These are phyloP conservation scores for Amylocarpus encephaloides DNA, from an alignment of 2,329 filamentous ascomycete genomes.

Conservation along the genomic window DNA sequence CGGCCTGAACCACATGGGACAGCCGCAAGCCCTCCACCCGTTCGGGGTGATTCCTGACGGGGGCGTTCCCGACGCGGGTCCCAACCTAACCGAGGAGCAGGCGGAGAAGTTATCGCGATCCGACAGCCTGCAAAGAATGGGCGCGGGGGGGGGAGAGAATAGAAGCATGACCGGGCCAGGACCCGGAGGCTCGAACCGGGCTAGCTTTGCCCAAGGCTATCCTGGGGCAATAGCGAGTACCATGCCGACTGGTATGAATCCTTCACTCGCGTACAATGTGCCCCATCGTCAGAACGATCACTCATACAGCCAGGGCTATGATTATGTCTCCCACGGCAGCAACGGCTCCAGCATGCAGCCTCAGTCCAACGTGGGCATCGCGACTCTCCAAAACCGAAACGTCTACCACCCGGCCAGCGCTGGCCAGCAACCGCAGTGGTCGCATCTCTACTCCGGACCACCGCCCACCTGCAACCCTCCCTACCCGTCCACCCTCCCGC, in stretches of 20 bases:
- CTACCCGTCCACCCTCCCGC: conserved; percentile 51
- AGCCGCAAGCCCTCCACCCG: conserved; percentile 51
- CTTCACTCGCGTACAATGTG: conserved; percentile 57
- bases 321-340: conserved; percentile 31
- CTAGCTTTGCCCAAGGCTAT: conserved; percentile 48
- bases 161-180: conserved; percentile 49
- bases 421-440: conserved; percentile 64
- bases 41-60: conserved; percentile 48
- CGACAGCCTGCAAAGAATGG: conserved; percentile 53
- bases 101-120: conserved; percentile 55
- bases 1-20: conserved; percentile 36
- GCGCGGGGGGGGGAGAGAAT: conserved; percentile 51
- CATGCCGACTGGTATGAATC: conserved; percentile 57
- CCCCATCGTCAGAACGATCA: conserved; percentile 53
- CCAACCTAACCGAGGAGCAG: conserved; percentile 51
- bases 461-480: conserved; percentile 56
- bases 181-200: conserved; percentile 41
- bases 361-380: conserved; percentile 23
- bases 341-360: conserved; percentile 28
- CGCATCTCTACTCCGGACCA: conserved; percentile 71
- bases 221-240: conserved; percentile 50
- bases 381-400: conserved; percentile 35
- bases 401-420: conserved; percentile 49
- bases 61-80: conserved; percentile 27
- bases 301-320: conserved; percentile 32